A percentile compares a stretch with the other conserved stretches of the same genome.
Evolutionary conservation across 306 rosid genomes (phyloP).

Genomic region (Rosa persica): DNA sequence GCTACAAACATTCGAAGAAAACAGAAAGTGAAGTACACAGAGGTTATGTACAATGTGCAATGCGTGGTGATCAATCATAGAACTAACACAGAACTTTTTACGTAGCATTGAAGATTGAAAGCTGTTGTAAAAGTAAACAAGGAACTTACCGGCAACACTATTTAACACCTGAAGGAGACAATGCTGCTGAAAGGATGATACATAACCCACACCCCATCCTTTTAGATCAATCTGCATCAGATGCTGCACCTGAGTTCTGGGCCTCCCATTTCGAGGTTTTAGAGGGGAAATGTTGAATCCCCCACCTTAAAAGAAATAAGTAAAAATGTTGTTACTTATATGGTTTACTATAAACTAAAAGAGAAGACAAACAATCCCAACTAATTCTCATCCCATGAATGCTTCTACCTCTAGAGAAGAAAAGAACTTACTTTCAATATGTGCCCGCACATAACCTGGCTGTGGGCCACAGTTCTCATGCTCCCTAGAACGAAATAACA

Average conservation of each 20-base stretch:
- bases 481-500: slow-evolving; percentile 90
- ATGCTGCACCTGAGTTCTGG: slow-evolving; percentile 98
- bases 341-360: neutral
- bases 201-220: slow-evolving; percentile 97
- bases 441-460: slow-evolving; percentile 96
- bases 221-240: slow-evolving; percentile 97
- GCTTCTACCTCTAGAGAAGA: slow-evolving; percentile 14
- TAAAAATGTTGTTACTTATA: slow-evolving; percentile 16
- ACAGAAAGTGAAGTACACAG: neutral
- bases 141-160: slow-evolving; percentile 88
- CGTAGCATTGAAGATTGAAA: neutral
- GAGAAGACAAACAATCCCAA: slow-evolving; percentile 20
- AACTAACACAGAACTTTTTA: neutral
- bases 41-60: neutral
- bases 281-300: slow-evolving; percentile 93
- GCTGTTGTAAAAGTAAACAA: neutral
- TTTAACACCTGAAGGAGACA: slow-evolving; percentile 95
- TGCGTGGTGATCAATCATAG: neutral
- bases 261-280: slow-evolving; percentile 89
- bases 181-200: slow-evolving; percentile 92
- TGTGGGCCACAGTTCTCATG: slow-evolving; percentile 94
- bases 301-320: slow-evolving; percentile 64
- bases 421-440: slow-evolving; percentile 81
- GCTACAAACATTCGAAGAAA: neutral
- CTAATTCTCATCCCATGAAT: slow-evolving; percentile 23